A percentile compares a stretch with the other conserved stretches of the same genome.
phyloP scores from a whole-genome alignment of 2,329 filamentous ascomycete species.

The Intubia oerlemansii region DNA sequence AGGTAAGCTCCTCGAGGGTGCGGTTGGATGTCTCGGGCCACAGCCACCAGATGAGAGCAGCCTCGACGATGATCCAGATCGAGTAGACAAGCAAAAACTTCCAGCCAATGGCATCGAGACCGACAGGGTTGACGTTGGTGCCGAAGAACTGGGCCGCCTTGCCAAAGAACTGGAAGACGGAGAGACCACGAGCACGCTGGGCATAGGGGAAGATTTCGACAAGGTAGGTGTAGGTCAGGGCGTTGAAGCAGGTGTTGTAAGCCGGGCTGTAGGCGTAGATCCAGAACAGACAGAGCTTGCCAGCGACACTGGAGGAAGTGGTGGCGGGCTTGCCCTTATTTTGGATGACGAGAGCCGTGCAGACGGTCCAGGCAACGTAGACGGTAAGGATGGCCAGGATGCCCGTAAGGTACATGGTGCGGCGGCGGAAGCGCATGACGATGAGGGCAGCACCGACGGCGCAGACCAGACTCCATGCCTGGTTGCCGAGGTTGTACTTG shows the following conservation, averaged over 20 bases:
- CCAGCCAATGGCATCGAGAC: slow-evolving; percentile 12
- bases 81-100: slow-evolving; percentile 13
- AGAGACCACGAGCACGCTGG: slow-evolving; percentile 13
- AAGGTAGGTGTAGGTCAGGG: slow-evolving; percentile 33
- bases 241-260: slow-evolving; percentile 47
- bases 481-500: slow-evolving; percentile 24
- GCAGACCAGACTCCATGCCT: slow-evolving; percentile 24
- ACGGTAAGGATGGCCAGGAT: slow-evolving; percentile 25
- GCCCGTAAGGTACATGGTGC: slow-evolving; percentile 29
- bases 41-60: slow-evolving; percentile 14
- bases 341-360: slow-evolving; percentile 17
- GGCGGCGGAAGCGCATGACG: slow-evolving; percentile 21
- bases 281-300: slow-evolving; percentile 27
- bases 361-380: slow-evolving; percentile 24
- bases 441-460: slow-evolving; percentile 20
- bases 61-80: slow-evolving; percentile 14
- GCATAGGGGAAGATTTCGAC: slow-evolving; percentile 14
- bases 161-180: slow-evolving; percentile 14
- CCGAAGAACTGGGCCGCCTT: slow-evolving; percentile 13
- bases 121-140: slow-evolving; percentile 14
- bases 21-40: slow-evolving; percentile 12
- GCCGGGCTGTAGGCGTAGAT: slow-evolving; percentile 36
- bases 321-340: background rate
- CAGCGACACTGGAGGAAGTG: slow-evolving; percentile 12
- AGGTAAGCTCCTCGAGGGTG: slow-evolving; percentile 12